A percentile compares a stretch with the other conserved stretches of the same genome.
phyloP scores from a whole-genome alignment of 768 basidiomycete genomes.

The Lentinula guzmanii region DNA sequence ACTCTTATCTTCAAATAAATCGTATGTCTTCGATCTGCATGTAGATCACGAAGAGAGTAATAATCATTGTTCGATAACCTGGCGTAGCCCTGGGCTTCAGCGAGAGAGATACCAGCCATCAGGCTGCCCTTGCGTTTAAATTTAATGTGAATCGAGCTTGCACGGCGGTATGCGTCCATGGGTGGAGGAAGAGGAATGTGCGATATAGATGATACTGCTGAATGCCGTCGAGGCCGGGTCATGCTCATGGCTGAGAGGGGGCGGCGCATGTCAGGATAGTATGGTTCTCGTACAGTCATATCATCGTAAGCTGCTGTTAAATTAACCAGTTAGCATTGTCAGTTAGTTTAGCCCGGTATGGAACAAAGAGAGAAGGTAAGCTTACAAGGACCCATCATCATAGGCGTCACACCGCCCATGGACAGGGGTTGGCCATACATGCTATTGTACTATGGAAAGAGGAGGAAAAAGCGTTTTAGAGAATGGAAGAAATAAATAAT shows the following conservation, averaged over 20 bases:
- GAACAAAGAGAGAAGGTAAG: background rate
- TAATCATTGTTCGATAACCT: slow-evolving; percentile 55
- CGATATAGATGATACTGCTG: slow-evolving; percentile 38
- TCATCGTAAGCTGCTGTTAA: slow-evolving; percentile 48
- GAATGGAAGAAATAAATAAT: background rate
- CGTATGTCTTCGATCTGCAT: slow-evolving; percentile 52
- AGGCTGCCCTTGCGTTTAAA: slow-evolving; percentile 72
- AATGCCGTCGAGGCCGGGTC: slow-evolving; percentile 40
- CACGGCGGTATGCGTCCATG: slow-evolving; percentile 40
- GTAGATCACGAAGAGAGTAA: slow-evolving; percentile 60
- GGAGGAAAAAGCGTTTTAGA: background rate
- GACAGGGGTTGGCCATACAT: background rate
- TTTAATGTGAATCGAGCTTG: slow-evolving; percentile 50
- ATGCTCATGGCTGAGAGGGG: slow-evolving; percentile 35
- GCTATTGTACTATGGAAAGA: background rate
- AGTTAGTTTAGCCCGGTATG: background rate
- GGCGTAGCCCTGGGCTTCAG: slow-evolving; percentile 62
- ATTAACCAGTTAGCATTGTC: background rate
- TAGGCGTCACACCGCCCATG: background rate
- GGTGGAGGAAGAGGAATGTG: slow-evolving; percentile 25
- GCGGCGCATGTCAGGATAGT: slow-evolving; percentile 36
- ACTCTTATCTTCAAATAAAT: slow-evolving; percentile 62
- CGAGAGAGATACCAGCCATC: slow-evolving; percentile 57
- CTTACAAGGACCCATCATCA: slow-evolving; percentile 1
- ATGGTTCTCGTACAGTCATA: slow-evolving; percentile 38